Evolutionary conservation across 116 monocot genomes (phyloP), one percentile per base, ranked within the genome.

Genomic region (Thalassia testudinum): DNA sequence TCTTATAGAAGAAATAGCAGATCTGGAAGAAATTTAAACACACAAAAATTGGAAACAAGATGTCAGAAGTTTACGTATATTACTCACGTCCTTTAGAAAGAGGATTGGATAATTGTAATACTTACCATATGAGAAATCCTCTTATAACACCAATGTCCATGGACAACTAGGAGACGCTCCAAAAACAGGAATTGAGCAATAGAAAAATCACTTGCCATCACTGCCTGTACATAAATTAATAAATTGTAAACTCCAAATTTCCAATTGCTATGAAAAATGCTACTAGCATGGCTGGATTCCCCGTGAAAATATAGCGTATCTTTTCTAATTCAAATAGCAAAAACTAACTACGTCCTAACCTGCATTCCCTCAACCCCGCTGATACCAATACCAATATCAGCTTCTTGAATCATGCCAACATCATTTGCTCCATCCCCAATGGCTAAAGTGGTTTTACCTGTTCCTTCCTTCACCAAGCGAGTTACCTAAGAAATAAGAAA

Each of bases 71-170:
- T 6, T 24, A 58, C 16, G 26, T 21, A 2, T 5, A 50, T 10
- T 10, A 34, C 10, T 10, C 10, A 34, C 30, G 30, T 10, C 3
- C 10, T 3, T 34, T 17, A 56, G 1, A 15, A 23, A 17, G 16
- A 26, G 14, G 26, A 27, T 3, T 28, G 13, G 30, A 34, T 3
- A 10, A 34, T 3, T 34, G 1, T 22, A 54, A 49, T 34, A 7
- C 16, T 47, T 69, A 89, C 89, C 89, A 89, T 83, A 24, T 89
- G 83, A 14, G 89, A 74, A 47, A 89, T 79, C 30, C 89, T 73
- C 64, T 89, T 89, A 47, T 89, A 89, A 57, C 89, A 89, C 89
- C 89, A 83, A 42, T 89, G 89, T 17, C 89, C 89, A 66, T 89
- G 89, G 34, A 89, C 83, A 56, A 89, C 80, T 16, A 89, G 77